Evolutionary conservation across 2,329 filamentous ascomycete species (phyloP).

Genomic region (Fusarium veterinarium): DNA sequence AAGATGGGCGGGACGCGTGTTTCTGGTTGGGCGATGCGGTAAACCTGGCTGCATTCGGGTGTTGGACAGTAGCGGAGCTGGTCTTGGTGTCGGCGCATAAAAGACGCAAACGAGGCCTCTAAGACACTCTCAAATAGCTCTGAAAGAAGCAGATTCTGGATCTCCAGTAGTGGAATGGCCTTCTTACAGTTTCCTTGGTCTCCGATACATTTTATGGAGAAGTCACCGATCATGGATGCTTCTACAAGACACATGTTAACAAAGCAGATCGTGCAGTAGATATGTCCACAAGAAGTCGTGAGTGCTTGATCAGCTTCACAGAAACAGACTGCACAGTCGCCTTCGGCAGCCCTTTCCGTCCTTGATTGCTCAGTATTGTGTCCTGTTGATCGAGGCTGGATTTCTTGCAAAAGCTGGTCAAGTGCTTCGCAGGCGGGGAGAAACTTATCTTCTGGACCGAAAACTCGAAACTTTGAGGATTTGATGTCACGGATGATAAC

Average conservation of each 20-base stretch:
- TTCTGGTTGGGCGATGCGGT: slow-evolving; percentile 44
- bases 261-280: slow-evolving; percentile 58
- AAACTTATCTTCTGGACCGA: neutral
- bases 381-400: neutral
- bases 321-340: slow-evolving; percentile 52
- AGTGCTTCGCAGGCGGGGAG: slow-evolving; percentile 5
- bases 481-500: slow-evolving; percentile 18
- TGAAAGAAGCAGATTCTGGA: slow-evolving; percentile 43
- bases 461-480: slow-evolving; percentile 8
- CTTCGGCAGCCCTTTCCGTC: neutral
- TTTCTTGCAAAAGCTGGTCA: slow-evolving; percentile 42
- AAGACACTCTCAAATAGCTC: slow-evolving; percentile 51
- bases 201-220: neutral
- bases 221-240: neutral
- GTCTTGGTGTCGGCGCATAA: slow-evolving; percentile 49
- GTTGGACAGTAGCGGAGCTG: slow-evolving; percentile 56
- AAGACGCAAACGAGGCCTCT: slow-evolving; percentile 49
- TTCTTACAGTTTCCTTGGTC: neutral
- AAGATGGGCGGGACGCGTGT: slow-evolving; percentile 18
- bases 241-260: slow-evolving; percentile 30
- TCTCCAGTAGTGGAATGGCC: slow-evolving; percentile 43
- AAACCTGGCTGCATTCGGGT: slow-evolving; percentile 56
- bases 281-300: slow-evolving; percentile 52
- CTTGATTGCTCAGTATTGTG: accelerated
- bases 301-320: slow-evolving; percentile 52